Base-by-base conservation (phyloP, 2,329 filamentous ascomycete genomes). In the Fusarium devonianum region DNA sequence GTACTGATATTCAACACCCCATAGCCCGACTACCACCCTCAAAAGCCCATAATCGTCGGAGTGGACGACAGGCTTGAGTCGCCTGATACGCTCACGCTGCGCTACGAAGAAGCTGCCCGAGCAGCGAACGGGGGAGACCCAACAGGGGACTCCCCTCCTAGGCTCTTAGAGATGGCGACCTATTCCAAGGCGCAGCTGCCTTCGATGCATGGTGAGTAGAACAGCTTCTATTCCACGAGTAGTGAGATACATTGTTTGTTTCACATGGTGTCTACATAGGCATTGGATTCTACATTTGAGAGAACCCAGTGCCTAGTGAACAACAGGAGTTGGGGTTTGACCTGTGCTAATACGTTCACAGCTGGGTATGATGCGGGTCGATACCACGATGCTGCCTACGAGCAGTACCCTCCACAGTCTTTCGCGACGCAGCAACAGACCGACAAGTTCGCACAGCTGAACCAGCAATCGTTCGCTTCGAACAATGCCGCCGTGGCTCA, bases 121-220 rank as follows among this genome's bases (percentile, higher is more conserved):
- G 75, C 75, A 73, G 76, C 73, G 58, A 78, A 76, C 75, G 78
- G 78, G 66, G 78, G 78, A 71, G 76, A 75, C 72, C 75, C 75
- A 71, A 73, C 72, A 66, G 76, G 78, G 79, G 84, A 78, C 74
- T 84, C 76, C 75, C 78, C 80, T 69, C 78, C 68, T 56, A 63
- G 62, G 58, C 56, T 71, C 36, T 64, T 70, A 18, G 65, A 71
- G 12, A 75, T 75, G 73, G 72, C 73, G 35, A 63, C 73, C 73
- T 87, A 87, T 75, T 92, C 91, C 80, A 96, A 95, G 75, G 75
- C 84, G 50, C 85, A 88, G 72, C 80, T 86, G 74, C 80, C 87
- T 72, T 88, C 87, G 72, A 83, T 92, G 77, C 88, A 93, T 75
- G 89, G 92, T 95, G 78, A 77, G 90, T 86, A 21, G 16, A 40